Conservation (phyloP, 345 rosid species). For the Aethionema arabicum region DNA sequence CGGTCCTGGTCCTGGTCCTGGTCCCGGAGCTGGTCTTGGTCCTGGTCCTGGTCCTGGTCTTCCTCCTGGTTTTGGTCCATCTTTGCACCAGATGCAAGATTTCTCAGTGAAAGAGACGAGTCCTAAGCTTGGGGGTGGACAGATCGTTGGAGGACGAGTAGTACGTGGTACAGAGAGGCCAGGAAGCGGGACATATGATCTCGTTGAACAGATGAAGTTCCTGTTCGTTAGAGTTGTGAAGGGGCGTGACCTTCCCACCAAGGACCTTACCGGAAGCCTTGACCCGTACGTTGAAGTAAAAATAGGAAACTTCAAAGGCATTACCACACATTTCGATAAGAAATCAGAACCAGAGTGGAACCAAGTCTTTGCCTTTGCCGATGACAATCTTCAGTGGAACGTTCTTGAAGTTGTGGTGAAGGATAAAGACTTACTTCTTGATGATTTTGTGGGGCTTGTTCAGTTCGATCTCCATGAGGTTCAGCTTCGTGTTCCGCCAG, state of each 20-base stretch:
- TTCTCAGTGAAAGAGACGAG: constrained; percentile 79
- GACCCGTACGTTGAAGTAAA: constrained; percentile 87
- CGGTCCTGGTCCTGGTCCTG: constrained; percentile 3
- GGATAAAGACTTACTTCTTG: constrained; percentile 75
- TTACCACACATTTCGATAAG: constrained; percentile 64
- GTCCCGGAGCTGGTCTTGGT: too few species aligned
- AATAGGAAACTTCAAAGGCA: constrained; percentile 84
- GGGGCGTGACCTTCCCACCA: constrained; percentile 81
- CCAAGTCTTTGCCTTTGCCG: constrained; percentile 88
- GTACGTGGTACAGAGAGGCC: constrained; percentile 57
- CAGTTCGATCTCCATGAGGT: constrained; percentile 66
- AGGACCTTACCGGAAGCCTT: constrained; percentile 75
- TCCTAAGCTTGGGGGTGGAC: constrained; percentile 84
- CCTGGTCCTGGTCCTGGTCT: too few species aligned
- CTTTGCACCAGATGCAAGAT: constrained; percentile 48
- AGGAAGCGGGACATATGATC: constrained; percentile 67
- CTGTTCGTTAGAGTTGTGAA: constrained; percentile 89
- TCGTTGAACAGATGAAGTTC: constrained; percentile 86
- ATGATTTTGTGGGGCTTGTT: constrained; percentile 69
- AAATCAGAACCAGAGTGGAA: constrained; percentile 84
- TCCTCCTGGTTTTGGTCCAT: constrained; percentile 11
- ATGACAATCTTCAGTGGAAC: constrained; percentile 61
- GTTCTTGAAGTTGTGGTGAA: constrained; percentile 64
- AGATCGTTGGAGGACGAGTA: constrained; percentile 76
- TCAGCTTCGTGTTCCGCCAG: constrained; percentile 74